Evolutionary conservation across 2,329 filamentous ascomycete genomes (phyloP).

Genomic region (Fusarium luffae): DNA sequence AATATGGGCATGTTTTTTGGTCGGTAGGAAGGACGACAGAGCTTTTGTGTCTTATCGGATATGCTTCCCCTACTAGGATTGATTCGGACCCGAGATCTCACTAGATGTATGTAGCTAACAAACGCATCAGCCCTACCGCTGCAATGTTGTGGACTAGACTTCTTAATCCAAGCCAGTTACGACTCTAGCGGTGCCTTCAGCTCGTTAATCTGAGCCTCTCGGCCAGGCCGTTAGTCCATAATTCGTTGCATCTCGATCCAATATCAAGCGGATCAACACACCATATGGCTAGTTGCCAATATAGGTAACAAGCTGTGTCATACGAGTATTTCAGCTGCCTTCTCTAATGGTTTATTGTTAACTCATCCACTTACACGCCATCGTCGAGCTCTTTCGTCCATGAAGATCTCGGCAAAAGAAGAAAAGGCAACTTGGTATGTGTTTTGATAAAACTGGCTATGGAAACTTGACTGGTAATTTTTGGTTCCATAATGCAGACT

Average conservation of each 20-base stretch:
- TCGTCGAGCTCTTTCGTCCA: background rate
- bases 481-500: background rate
- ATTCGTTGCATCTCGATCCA: background rate
- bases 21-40: background rate
- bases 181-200: conserved; percentile 3
- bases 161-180: background rate
- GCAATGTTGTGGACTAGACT: background rate
- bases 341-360: background rate
- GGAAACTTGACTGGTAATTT: background rate
- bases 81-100: conserved; percentile 10
- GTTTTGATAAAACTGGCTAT: background rate
- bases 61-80: background rate
- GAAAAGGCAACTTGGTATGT: background rate
- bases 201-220: conserved; percentile 14
- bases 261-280: background rate
- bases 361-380: background rate
- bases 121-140: conserved; percentile 25
- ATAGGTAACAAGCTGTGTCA: background rate
- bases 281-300: background rate
- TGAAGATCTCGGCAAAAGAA: background rate
- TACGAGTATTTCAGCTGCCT: background rate
- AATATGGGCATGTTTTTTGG: background rate
- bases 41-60: background rate
- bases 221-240: conserved; percentile 8
- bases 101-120: background rate